Conservation (phyloP, 1,284 basidiomycete species). For the Tilletia caries region DNA sequence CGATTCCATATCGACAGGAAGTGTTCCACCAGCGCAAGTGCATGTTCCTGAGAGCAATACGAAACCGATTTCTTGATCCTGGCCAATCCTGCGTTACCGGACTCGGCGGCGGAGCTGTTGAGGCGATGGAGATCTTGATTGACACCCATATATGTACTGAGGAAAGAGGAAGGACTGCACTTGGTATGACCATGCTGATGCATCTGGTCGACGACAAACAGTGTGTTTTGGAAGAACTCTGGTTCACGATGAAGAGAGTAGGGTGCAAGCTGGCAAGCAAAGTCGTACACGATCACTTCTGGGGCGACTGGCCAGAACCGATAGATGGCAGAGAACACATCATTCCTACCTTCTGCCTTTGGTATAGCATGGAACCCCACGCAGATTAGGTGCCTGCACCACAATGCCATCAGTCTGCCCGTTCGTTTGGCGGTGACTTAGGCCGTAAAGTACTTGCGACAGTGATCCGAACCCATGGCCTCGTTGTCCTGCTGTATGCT, state of each 20-base stretch:
- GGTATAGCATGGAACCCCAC: not conserved
- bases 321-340: not conserved
- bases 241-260: not conserved
- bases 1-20: not conserved
- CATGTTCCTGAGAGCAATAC: conserved; percentile 6
- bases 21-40: not conserved
- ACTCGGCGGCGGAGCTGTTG: not conserved
- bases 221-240: not conserved
- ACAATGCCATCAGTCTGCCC: not conserved
- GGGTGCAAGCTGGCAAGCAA: not conserved
- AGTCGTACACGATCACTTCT: not conserved
- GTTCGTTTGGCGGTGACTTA: not conserved
- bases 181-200: conserved; percentile 1
- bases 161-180: not conserved
- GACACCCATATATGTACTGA: not conserved
- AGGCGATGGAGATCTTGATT: not conserved
- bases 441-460: not conserved
- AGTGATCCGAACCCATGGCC: not conserved
- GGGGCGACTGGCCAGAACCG: not conserved
- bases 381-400: not conserved
- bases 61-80: not conserved
- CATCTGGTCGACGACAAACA: not conserved
- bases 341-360: not conserved
- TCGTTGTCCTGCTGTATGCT: not conserved
- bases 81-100: not conserved